These are phyloP conservation scores for Phlyctochytrium planicorne DNA, from an alignment of 192 early-diverging fungal species.

Conservation along the genomic window DNA sequence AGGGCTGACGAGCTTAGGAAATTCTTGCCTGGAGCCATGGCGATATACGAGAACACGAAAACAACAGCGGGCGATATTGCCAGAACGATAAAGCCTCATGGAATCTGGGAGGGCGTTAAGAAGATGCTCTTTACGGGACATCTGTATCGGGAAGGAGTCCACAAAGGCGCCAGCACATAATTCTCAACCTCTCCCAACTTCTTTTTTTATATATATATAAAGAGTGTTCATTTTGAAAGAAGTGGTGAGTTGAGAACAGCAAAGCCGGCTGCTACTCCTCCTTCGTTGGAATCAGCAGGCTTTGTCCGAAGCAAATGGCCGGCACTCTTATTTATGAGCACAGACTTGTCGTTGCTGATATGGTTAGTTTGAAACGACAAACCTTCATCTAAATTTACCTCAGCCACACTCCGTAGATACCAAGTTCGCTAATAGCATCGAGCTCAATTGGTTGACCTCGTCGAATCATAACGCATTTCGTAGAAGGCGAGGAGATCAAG, in stretches of 20 bases:
- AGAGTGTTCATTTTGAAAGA: constrained; percentile 42
- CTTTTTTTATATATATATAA: no score
- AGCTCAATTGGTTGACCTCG: constrained; percentile 68
- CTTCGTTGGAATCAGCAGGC: constrained; percentile 78
- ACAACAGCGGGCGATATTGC: background rate
- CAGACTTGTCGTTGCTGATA: constrained; percentile 54
- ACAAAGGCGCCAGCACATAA: no score
- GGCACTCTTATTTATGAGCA: constrained; percentile 70
- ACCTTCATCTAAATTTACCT: constrained; percentile 46
- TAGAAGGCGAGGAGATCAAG: constrained; percentile 75
- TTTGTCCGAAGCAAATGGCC: constrained; percentile 96
- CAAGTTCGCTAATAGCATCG: constrained; percentile 88
- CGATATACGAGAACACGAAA: constrained; percentile 26
- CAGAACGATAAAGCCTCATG: no score
- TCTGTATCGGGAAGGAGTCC: no score
- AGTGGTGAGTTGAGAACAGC: constrained; percentile 87
- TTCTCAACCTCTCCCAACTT: no score
- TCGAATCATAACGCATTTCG: constrained; percentile 74
- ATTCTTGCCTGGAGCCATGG: constrained; percentile 35
- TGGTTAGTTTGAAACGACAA: no score
- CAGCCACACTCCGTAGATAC: constrained; percentile 90
- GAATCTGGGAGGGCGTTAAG: no score
- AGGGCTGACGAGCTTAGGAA: constrained; percentile 35
- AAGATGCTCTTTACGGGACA: no score
- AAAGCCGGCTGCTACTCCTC: constrained; percentile 95